Conservation (phyloP, 106 monocot genomes). For the Phalaenopsis equestris region DNA sequence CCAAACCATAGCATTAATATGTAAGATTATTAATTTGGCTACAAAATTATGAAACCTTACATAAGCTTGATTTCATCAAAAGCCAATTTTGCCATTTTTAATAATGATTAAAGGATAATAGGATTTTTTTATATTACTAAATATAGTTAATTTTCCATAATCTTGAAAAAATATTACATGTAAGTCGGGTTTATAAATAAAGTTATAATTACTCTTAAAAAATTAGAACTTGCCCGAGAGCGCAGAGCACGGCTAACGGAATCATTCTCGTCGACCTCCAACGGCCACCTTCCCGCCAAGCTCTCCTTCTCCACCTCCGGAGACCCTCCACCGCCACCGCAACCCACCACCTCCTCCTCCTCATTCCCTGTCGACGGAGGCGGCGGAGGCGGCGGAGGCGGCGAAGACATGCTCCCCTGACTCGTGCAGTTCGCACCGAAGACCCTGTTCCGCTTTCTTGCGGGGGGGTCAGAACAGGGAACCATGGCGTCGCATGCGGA, state of each 20-base stretch:
- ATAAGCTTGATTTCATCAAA: too few species aligned
- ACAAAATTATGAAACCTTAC: too few species aligned
- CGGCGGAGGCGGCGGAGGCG: neutral
- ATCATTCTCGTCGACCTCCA: conserved; percentile 21
- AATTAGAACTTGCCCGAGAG: conserved; percentile 15
- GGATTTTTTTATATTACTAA: too few species aligned
- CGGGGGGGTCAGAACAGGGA: conserved; percentile 17
- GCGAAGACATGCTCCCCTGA: conserved; percentile 17
- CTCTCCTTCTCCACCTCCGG: conserved; percentile 58
- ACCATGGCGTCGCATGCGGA: conserved; percentile 30
- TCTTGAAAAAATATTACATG: too few species aligned
- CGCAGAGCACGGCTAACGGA: conserved; percentile 37
- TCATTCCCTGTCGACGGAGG: conserved; percentile 14
- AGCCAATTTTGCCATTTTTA: too few species aligned
- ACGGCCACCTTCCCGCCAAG: conserved; percentile 8
- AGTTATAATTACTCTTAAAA: neutral
- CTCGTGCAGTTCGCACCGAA: conserved; percentile 10
- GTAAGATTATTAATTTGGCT: too few species aligned
- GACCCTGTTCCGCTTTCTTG: neutral
- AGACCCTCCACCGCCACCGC: conserved; percentile 12
- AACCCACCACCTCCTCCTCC: neutral
- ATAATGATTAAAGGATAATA: too few species aligned
- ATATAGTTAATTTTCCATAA: too few species aligned
- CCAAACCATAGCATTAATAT: too few species aligned
- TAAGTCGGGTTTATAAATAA: too few species aligned